Evolutionary conservation across 148 eudicot genomes (phyloP), one percentile per base, ranked within the genome.

Genomic region (Fagopyrum tataricum): DNA sequence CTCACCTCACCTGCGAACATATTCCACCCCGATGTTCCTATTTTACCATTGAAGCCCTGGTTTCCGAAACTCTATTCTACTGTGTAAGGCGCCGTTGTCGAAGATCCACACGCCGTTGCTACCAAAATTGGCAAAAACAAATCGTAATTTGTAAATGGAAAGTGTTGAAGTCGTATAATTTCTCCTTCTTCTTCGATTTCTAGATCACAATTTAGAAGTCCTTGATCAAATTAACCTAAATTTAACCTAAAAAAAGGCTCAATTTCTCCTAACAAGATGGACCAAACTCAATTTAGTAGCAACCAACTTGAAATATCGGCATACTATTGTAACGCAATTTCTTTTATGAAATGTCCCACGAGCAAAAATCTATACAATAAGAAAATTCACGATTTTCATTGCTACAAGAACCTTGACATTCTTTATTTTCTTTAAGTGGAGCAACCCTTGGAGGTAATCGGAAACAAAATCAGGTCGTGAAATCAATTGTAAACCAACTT

Each of bases 331-430:
- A n/a, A 81, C 24, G 61, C 48, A 26, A 42, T 7, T 26, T 74
- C 74, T 44, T 74, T 44, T 52, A 67, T 56, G 17, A 70, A 74
- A 61, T 41, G 40, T 26, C 13, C 23, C 58, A 47, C 15, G 43
- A 72, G 66, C 52, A 75, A 49, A n/a, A 23, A 2, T 42, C 72
- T 53, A 52, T 43, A 11, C 37, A 52, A n/a, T 31, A 52, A 4
- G 56, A 44, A 48, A 40, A 74, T 9, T 62, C 75, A 77, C 53
- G 75, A 77, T 78, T 72, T 56, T 75, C 58, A 18, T 69, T 39
- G 71, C 69, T 67, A 47, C 49, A 49, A 73, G 75, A 78, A 59
- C 66, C 40, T 26, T 56, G 21, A 26, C 24, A 21, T 56, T 56
- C 62, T 56, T 21, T 26, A 56, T 21, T 26, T n/a, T 26, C 24